phyloP scores from a whole-genome alignment of 768 basidiomycete genomes.

The Sarcomyxa edulis region DNA sequence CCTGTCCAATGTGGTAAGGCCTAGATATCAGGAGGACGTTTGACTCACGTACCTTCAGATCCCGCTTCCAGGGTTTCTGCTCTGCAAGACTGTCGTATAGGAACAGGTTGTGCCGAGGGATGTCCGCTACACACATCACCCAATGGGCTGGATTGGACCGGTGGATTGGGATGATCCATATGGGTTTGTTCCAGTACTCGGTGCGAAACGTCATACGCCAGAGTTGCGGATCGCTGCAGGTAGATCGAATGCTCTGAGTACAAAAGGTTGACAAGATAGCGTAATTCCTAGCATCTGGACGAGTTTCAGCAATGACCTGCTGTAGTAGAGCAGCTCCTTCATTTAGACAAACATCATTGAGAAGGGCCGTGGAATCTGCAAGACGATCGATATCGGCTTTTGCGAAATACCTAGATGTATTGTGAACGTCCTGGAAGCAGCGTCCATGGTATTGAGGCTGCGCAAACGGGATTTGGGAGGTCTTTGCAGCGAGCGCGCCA shows the following conservation, averaged over 20 bases:
- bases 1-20: conserved; percentile 3
- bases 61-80: conserved; percentile 5
- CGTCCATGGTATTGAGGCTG: no score
- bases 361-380: background rate
- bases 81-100: conserved; percentile 27
- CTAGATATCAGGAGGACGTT: background rate
- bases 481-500: no score
- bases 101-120: conserved; percentile 9
- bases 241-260: conserved; percentile 12
- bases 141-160: conserved; percentile 21
- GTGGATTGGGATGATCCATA: conserved; percentile 35
- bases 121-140: conserved; percentile 21
- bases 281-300: no score
- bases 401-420: background rate
- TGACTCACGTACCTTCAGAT: conserved; percentile 6
- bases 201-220: conserved; percentile 13
- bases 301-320: no score
- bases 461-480: no score
- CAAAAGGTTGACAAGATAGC: conserved; percentile 15
- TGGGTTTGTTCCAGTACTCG: conserved; percentile 22
- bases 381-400: background rate
- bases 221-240: conserved; percentile 10
- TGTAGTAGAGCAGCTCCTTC: conserved; percentile 16
- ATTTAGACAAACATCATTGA: conserved; percentile 23
- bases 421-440: background rate